Conservation (phyloP, 129 eudicot species). For the Helichrysum umbraculigerum region DNA sequence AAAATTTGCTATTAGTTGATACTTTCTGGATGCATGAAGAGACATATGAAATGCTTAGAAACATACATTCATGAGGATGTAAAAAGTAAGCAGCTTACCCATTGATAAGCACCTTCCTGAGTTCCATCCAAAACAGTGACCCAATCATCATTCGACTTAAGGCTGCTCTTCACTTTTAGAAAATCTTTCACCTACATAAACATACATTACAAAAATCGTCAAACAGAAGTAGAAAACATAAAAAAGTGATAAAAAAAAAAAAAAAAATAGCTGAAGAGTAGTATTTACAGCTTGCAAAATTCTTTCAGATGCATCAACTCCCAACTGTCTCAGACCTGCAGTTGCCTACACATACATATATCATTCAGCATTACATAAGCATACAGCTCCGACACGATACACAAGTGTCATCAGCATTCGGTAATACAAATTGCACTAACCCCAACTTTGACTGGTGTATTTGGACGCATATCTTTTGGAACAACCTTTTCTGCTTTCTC, state of each 20-base stretch:
- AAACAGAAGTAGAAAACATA: constrained; percentile 6
- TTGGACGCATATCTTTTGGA: constrained; percentile 56
- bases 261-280: constrained; percentile 6
- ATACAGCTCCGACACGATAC: constrained; percentile 17
- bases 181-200: constrained; percentile 64
- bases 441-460: constrained; percentile 95
- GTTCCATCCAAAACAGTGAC: constrained; percentile 90
- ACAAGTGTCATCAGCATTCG: constrained; percentile 16
- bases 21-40: constrained; percentile 13
- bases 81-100: constrained; percentile 60
- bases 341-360: constrained; percentile 68
- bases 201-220: constrained; percentile 15
- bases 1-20: neutral
- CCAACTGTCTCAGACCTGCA: constrained; percentile 93
- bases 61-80: constrained; percentile 7
- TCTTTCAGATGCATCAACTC: constrained; percentile 79
- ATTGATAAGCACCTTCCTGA: constrained; percentile 99
- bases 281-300: constrained; percentile 83
- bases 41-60: neutral
- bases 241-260: constrained; percentile 12
- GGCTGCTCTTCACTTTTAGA: constrained; percentile 68
- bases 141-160: constrained; percentile 73
- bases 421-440: constrained; percentile 47
- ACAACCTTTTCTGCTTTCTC: constrained; percentile 68
- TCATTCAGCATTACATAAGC: constrained; percentile 13